Evolutionary conservation across 2,329 filamentous ascomycete genomes (phyloP).

Genomic region (Fusarium sacchari): DNA sequence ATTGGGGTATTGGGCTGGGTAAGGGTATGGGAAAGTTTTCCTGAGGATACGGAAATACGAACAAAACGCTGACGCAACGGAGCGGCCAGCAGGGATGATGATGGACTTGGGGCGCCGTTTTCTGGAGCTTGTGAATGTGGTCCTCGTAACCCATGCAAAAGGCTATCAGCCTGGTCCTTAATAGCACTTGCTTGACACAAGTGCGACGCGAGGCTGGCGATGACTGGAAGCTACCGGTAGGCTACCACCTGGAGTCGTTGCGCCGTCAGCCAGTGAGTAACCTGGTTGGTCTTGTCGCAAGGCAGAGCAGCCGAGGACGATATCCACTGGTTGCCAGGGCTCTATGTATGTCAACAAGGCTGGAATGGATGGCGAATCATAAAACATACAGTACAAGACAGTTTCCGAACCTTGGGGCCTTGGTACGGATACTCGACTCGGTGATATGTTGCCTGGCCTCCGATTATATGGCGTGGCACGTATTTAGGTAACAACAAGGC

Average conservation of each 20-base stretch:
- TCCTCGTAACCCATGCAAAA: conserved; percentile 30
- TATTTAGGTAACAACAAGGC: conserved; percentile 16
- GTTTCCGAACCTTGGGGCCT: conserved; percentile 11
- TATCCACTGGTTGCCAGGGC: conserved; percentile 35
- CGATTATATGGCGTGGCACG: conserved; percentile 20
- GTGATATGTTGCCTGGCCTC: conserved; percentile 9
- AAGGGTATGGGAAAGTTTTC: conserved; percentile 9
- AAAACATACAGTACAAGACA: conserved; percentile 20
- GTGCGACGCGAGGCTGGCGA: conserved; percentile 39
- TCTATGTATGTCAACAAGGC: conserved; percentile 31
- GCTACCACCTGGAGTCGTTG: conserved; percentile 30
- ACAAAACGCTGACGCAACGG: conserved; percentile 36
- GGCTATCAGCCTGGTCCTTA: conserved; percentile 33
- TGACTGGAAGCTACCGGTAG: conserved; percentile 16
- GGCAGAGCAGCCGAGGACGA: conserved; percentile 21
- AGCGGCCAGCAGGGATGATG: conserved; percentile 26
- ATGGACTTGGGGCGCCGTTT: conserved; percentile 23
- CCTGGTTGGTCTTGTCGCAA: conserved; percentile 17
- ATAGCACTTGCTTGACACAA: conserved; percentile 27
- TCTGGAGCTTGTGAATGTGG: conserved; percentile 21
- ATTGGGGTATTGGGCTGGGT: conserved; percentile 9
- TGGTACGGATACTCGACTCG: neutral
- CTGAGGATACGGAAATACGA: conserved; percentile 41
- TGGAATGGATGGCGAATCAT: conserved; percentile 32
- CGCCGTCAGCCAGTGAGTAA: conserved; percentile 22